Percentiles rank a stretch among this genome's conserved stretches.
phyloP scores from a whole-genome alignment of 305 asterid genomes.

The Fraxinus angustifolia region DNA sequence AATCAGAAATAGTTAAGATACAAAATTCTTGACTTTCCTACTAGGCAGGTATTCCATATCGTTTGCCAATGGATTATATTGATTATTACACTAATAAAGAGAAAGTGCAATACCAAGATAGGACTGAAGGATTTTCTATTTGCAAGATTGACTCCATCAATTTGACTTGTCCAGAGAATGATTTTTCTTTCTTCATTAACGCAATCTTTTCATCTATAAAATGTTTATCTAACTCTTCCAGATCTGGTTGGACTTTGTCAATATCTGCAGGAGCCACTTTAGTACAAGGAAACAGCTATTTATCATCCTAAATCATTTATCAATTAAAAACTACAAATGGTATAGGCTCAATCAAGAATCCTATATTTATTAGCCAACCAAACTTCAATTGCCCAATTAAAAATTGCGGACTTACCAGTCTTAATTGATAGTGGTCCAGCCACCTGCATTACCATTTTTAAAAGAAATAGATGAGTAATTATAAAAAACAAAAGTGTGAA shows the following conservation, averaged over 20 bases:
- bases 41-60: neutral
- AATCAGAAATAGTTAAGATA: neutral
- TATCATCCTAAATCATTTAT: neutral
- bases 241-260: constrained; percentile 15
- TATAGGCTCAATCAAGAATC: neutral
- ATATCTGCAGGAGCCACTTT: neutral
- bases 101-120: constrained; percentile 51
- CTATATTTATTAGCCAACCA: neutral
- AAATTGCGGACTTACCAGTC: neutral
- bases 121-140: constrained; percentile 57
- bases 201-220: constrained; percentile 64
- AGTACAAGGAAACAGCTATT: neutral
- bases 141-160: constrained; percentile 79
- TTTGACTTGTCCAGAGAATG: constrained; percentile 80
- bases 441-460: neutral
- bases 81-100: neutral
- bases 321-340: neutral
- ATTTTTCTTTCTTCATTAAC: constrained; percentile 80
- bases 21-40: neutral
- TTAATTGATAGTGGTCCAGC: neutral
- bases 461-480: neutral
- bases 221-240: constrained; percentile 54
- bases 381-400: neutral
- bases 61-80: neutral
- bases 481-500: neutral